These are phyloP conservation scores for Neurospora sp. DNA, from an alignment of 495 filamentous ascomycete genomes.

Conservation along the genomic window DNA sequence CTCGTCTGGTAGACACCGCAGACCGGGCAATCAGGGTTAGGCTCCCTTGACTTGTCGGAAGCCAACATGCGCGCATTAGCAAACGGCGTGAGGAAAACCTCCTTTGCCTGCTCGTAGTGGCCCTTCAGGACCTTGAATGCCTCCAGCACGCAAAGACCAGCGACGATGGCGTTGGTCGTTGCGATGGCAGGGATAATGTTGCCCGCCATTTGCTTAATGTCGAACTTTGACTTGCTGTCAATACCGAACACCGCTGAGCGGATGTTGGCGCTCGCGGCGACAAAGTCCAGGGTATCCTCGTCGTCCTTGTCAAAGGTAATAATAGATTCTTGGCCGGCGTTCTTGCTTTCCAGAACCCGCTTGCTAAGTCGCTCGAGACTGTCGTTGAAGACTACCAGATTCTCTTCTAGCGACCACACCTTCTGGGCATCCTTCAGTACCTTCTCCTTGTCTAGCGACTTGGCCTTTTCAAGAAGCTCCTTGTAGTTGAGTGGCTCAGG, in stretches of 20 bases:
- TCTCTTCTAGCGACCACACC: constrained; percentile 73
- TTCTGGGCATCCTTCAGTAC: constrained; percentile 60
- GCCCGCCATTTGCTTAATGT: constrained; percentile 98
- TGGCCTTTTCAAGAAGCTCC: constrained; percentile 32
- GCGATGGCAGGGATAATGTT: constrained; percentile 99
- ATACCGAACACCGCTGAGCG: constrained; percentile 80
- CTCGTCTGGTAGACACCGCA: constrained; percentile 64
- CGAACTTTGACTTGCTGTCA: constrained; percentile 80
- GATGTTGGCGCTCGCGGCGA: constrained; percentile 80
- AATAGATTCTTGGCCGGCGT: constrained; percentile 42
- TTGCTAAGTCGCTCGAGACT: constrained; percentile 68
- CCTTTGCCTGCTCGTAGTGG: constrained; percentile 53
- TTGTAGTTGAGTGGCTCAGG: constrained; percentile 64
- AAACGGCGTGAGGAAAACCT: constrained; percentile 70
- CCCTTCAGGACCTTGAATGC: constrained; percentile 81
- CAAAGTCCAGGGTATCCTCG: constrained; percentile 89
- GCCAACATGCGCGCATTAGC: constrained; percentile 64
- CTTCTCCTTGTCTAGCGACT: constrained; percentile 37
- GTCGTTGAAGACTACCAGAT: constrained; percentile 77
- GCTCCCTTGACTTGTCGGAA: constrained; percentile 59
- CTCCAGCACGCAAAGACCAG: constrained; percentile 85
- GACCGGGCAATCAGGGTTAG: constrained; percentile 70
- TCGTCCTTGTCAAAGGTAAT: constrained; percentile 97
- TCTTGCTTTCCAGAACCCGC: constrained; percentile 53
- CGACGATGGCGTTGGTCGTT: constrained; percentile 95